Evolutionary conservation across 2,329 filamentous ascomycete species (phyloP), one percentile per base, ranked within the genome.

Genomic region (Monilinia fructigena): DNA sequence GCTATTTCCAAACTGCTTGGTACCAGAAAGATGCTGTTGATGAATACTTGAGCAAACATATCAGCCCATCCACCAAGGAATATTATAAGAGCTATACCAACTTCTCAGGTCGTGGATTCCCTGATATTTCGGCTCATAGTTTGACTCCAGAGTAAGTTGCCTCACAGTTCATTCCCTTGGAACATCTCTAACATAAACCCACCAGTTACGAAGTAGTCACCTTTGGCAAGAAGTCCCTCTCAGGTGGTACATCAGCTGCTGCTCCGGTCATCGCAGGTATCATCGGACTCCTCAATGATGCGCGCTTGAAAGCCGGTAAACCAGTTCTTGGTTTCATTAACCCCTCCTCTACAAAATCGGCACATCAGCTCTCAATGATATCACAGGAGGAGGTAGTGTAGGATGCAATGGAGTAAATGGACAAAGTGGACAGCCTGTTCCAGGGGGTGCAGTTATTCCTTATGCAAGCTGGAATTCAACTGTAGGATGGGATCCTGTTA

Each of bases 251-350:
- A 2, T 82, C 79, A 6, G 85, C 85, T 16, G 81, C 85, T 1
- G 77, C 83, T 0, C 88, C 88, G 0, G 77, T 84, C 0, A 82
- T 84, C 1, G 81, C 84, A 1, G 84, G 80, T 16, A 80, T 89
- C 65, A 78, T 89, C 48, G 78, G 82, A 3, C 79, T 89, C 4
- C 78, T 89, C 59, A 90, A 89, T 70, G 86, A 88, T 68, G 85
- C 84, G 0, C 78, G 85, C 40, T 74, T 88, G 28, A 77, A 80
- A 0, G 78, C 77, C 14, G 83, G 83, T 4, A 81, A 83, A 35
- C 71, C 72, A 7, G 70, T 74, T 1, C 71, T 80, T 2, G 78
- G 79, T 7, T 80, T 79, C 72, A 65, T 80, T 60, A 80, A 80
- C 69, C 79, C 4, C 76, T 76, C 72, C 65, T 80, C 20, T 80